Evolutionary conservation across 2,329 filamentous ascomycete species (phyloP), one percentile per base, ranked within the genome.

Genomic region (Periglandula ipomoeae): DNA sequence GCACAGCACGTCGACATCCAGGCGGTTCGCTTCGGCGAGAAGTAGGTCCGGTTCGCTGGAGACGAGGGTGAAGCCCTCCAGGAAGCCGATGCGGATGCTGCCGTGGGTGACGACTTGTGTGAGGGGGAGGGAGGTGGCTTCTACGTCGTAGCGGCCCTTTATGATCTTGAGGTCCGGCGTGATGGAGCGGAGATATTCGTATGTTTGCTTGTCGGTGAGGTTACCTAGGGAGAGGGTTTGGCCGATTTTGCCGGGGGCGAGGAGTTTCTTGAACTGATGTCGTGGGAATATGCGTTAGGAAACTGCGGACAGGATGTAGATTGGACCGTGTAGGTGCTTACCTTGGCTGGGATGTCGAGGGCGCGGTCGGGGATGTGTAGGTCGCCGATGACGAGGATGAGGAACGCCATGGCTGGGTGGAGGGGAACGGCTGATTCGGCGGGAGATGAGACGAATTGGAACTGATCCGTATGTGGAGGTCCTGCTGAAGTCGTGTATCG

Each of bases 361-460:
- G 89, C 89, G 65, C 89, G 79, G 69, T 95, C 89, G 60, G 89
- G 89, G 70, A 95, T 95, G 73, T 95, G 89, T 48, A 95, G 81
- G 72, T 95, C 89, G 66, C 89, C 89, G 59, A 95, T 88, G 63
- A 93, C 88, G 64, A 95, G 80, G 64, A 95, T 89, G 58, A 95
- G 78, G 70, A 91, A 88, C 55, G 89, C 88, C 73, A 91, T 89
- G 75, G 81, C 35, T 35, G 41, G 47, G 23, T 26, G 19, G 27
- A 11, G 44, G 22, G 8, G 39, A 47, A 20, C 37, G n/a, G 37
- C 37, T 17, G 15, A n/a, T 23, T 20, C 19, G 2, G 19, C 26
- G 41, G 19, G 41, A 19, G n/a, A n/a, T n/a, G n/a, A n/a, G n/a
- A n/a, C n/a, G n/a, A n/a, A n/a, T n/a, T n/a, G n/a, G n/a, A n/a